Conservation (phyloP, 169 alveolate species). For the Cyclospora cayetanensis region DNA sequence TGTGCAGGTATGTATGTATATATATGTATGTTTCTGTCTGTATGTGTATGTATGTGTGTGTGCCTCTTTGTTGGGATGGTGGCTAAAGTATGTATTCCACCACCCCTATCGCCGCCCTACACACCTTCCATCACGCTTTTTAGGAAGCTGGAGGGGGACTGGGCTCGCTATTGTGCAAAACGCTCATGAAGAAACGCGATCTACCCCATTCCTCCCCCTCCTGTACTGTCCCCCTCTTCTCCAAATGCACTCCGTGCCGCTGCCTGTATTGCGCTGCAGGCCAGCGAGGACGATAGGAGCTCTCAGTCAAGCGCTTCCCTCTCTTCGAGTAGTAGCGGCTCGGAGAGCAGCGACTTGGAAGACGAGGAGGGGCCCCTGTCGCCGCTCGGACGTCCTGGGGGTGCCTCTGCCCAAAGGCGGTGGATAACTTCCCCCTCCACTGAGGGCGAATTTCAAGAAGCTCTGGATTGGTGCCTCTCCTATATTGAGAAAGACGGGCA, state of each 20-base stretch:
- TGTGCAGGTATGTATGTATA: no score
- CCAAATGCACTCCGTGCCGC: background rate
- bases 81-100: background rate
- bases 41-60: background rate
- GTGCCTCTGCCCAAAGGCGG: no score
- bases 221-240: background rate
- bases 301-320: background rate
- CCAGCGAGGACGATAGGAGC: background rate
- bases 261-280: background rate
- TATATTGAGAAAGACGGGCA: background rate
- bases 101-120: background rate
- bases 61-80: background rate
- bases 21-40: background rate
- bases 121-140: background rate
- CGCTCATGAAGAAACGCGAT: background rate
- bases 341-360: background rate
- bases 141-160: no score
- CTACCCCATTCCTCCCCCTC: background rate
- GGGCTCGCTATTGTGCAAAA: background rate
- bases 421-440: no score
- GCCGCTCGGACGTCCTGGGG: no score
- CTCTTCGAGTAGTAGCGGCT: conserved; percentile 12
- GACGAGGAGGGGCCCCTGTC: no score
- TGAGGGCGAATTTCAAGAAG: background rate
- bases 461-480: conserved; percentile 13